Evolutionary conservation across 148 eudicot genomes (phyloP).

Genomic region (Talinum fruticosum): DNA sequence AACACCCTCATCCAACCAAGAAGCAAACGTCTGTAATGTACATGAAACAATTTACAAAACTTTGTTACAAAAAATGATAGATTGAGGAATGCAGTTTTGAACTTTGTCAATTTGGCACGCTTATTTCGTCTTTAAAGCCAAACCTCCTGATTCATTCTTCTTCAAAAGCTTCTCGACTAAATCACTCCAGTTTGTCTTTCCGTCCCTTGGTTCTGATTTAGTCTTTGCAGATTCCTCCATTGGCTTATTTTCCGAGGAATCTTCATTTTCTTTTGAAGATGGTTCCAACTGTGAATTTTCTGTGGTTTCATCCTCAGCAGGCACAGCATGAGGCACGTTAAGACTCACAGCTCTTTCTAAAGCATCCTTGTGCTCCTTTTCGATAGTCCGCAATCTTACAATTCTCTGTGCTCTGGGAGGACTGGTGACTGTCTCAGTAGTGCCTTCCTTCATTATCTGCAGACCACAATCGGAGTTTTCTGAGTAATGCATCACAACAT

Average conservation of each 20-base stretch:
- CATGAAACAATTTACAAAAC: background rate
- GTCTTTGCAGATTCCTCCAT: background rate
- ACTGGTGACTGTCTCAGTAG: slow-evolving; percentile 32
- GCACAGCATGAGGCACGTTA: slow-evolving; percentile 65
- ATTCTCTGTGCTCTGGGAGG: slow-evolving; percentile 53
- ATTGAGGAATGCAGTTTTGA: background rate
- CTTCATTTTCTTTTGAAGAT: slow-evolving; percentile 14
- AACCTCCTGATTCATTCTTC: slow-evolving; percentile 30
- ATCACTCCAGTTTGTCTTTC: slow-evolving; percentile 47
- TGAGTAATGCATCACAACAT: background rate
- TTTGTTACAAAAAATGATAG: background rate
- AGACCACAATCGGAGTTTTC: background rate
- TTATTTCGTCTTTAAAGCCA: slow-evolving; percentile 20
- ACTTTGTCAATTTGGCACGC: background rate
- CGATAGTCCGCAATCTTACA: slow-evolving; percentile 45
- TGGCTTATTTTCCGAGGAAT: slow-evolving; percentile 10
- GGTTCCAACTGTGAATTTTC: slow-evolving; percentile 17
- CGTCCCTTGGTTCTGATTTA: slow-evolving; percentile 8
- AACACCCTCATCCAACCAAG: background rate
- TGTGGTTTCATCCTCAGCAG: slow-evolving; percentile 28
- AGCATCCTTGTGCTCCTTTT: slow-evolving; percentile 75
- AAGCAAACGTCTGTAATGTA: background rate
- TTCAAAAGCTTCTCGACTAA: slow-evolving; percentile 47
- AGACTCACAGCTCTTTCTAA: slow-evolving; percentile 66
- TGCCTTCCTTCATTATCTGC: slow-evolving; percentile 47